Percentiles rank a stretch among this genome's conserved stretches.
phyloP scores from a whole-genome alignment of 495 filamentous ascomycete genomes.

The Glonium stellatum region DNA sequence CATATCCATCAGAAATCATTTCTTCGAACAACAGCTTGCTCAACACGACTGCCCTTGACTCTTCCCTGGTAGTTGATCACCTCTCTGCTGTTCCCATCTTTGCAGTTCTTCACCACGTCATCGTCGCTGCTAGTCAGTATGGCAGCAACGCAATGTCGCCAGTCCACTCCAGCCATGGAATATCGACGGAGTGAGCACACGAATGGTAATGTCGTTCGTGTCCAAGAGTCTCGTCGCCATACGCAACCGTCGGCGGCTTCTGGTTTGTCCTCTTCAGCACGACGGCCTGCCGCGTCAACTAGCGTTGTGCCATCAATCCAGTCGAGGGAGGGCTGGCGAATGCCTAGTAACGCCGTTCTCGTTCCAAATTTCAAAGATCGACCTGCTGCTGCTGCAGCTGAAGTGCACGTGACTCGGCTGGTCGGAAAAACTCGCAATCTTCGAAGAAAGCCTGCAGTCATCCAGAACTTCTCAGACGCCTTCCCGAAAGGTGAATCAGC shows the following conservation, averaged over 20 bases:
- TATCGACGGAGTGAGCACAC: conserved; percentile 14
- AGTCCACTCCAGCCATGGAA: not conserved
- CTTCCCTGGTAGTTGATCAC: not conserved
- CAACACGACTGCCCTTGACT: not conserved
- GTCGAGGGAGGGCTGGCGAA: not conserved
- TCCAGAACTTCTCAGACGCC: not conserved
- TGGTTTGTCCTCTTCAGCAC: not conserved
- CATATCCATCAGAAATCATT: conserved; percentile 16
- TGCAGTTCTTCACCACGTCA: conserved; percentile 12
- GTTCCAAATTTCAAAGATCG: not conserved
- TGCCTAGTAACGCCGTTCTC: not conserved
- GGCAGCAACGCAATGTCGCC: not conserved
- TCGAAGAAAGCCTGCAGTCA: not conserved
- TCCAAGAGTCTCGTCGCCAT: conserved; percentile 22
- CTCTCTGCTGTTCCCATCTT: not conserved
- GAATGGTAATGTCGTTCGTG: conserved; percentile 18
- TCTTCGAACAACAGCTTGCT: not conserved
- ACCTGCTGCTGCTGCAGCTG: not conserved
- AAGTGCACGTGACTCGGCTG: not conserved
- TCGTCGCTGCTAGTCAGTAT: conserved; percentile 2
- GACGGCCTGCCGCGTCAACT: not conserved
- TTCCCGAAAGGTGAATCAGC: not conserved
- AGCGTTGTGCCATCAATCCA: not conserved
- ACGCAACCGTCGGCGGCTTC: conserved; percentile 3
- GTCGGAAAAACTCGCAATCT: not conserved